Percentiles rank a stretch among this genome's conserved stretches.
Conservation (phyloP, 176 grass and related monocot genomes). For the Zea luxurians region DNA sequence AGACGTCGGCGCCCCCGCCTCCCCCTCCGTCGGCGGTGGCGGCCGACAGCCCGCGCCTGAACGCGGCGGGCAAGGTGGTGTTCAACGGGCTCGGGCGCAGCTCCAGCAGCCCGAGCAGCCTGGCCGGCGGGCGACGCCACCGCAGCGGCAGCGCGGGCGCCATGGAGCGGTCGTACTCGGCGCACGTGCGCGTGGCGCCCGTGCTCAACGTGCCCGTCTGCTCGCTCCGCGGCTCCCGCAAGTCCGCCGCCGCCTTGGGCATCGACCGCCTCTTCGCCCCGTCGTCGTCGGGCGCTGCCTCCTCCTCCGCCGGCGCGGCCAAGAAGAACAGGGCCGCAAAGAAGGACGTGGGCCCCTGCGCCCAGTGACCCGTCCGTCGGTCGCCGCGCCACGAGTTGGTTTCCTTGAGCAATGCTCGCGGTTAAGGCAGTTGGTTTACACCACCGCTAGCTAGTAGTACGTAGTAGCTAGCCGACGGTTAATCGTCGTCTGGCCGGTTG, state of each 20-base stretch:
- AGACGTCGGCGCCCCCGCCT: neutral
- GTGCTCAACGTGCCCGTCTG: slow-evolving; percentile 88
- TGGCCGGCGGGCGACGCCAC: slow-evolving; percentile 56
- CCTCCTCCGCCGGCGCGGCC: slow-evolving; percentile 5
- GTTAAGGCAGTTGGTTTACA: neutral
- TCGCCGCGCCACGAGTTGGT: neutral
- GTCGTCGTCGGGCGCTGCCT: slow-evolving; percentile 2
- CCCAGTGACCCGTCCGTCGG: neutral
- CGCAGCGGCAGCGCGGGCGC: slow-evolving; percentile 29
- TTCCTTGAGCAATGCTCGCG: neutral
- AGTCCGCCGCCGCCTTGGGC: slow-evolving; percentile 82
- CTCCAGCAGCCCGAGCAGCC: slow-evolving; percentile 90
- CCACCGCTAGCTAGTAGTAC: too few relatives aligned
- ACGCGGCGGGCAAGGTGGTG: slow-evolving; percentile 89
- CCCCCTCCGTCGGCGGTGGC: slow-evolving; percentile 38
- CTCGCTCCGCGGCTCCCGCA: slow-evolving; percentile 77
- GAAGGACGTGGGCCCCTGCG: neutral
- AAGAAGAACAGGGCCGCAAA: slow-evolving; percentile 36
- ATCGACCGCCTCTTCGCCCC: slow-evolving; percentile 75
- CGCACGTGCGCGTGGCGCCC: slow-evolving; percentile 78
- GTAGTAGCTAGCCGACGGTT: too few relatives aligned
- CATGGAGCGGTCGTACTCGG: slow-evolving; percentile 92
- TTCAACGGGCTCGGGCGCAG: slow-evolving; percentile 74
- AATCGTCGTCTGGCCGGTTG: too few relatives aligned
- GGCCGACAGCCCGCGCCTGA: slow-evolving; percentile 84